phyloP scores from a whole-genome alignment of 768 basidiomycete genomes.

The Leucosporidium yakuticum region DNA sequence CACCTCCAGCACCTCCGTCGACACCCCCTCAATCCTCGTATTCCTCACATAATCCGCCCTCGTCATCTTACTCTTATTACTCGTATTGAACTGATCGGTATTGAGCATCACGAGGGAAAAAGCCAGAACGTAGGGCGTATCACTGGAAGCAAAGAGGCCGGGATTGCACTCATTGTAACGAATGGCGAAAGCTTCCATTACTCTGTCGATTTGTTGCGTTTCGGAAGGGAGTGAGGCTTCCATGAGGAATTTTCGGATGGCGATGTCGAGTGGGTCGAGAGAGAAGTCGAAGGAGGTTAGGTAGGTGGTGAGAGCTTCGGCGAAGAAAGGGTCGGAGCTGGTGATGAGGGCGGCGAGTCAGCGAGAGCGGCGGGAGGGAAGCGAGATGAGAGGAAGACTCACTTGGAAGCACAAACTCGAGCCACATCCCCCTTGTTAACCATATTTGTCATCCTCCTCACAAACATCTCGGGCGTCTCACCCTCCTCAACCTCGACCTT shows the following conservation, averaged over 20 bases:
- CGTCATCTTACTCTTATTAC: conserved; percentile 95
- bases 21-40: conserved; percentile 75
- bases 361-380: not conserved
- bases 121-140: conserved; percentile 76
- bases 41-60: conserved; percentile 92
- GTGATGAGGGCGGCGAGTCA: conserved; percentile 1
- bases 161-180: conserved; percentile 80
- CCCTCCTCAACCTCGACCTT: conserved; percentile 41
- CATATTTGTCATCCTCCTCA: conserved; percentile 54
- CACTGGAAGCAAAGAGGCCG: conserved; percentile 65
- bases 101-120: conserved; percentile 97
- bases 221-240: conserved; percentile 85
- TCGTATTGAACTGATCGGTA: conserved; percentile 96
- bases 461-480: conserved; percentile 66
- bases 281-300: conserved; percentile 70
- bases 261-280: conserved; percentile 79
- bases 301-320: conserved; percentile 62
- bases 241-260: conserved; percentile 82
- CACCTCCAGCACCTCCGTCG: conserved; percentile 78
- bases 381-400: conserved; percentile 28
- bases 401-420: conserved; percentile 75
- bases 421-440: conserved; percentile 75
- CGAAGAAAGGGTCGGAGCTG: conserved; percentile 68
- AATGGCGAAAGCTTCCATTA: conserved; percentile 88
- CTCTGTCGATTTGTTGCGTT: conserved; percentile 97